Base-by-base conservation (phyloP, 805 yeast species). In the Saitoella complicata region DNA sequence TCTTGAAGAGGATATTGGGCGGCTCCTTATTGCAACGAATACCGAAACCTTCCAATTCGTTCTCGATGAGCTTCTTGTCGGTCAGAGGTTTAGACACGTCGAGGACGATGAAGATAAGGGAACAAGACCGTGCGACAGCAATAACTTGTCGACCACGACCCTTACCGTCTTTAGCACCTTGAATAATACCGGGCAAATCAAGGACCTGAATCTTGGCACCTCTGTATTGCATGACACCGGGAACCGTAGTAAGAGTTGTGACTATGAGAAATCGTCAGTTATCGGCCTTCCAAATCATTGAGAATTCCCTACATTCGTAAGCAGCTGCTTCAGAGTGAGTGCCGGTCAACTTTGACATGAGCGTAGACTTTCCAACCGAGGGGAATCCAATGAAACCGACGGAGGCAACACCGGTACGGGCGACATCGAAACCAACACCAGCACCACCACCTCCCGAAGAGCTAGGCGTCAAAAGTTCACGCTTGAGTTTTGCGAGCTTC, bases 321-420 rank as follows among this genome's bases (percentile, higher is more conserved):
- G 52, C 97, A 7, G 97, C 96, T n/a, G 80, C 95, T 63, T 88
- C 98, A 1, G 95, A 81, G 59, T 85, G 94, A 2, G 95, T 87
- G 51, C 98, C 97, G 0, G 98, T 91, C 42, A 91, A 67, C 61
- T 84, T 81, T 31, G 84, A 76, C 53, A 91, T 71, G 47, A 91
- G 65, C 1, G 99, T 91, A 38, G 64, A 54, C 45, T 68, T 67
- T 32, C 91, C 91, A 2, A 91, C 98, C 1, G 97, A 87, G 1
- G 99, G 99, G 60, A 91, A 91, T 3, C 99, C 99, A 39, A 91
- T 95, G 60, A 87, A 91, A 7, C 98, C 99, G 43, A 91, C 93
- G 6, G 94, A 76, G 3, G 95, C 96, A 9, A 84, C 95, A 65
- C 99, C 99, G 0, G 96, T 88, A 62, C 95, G 76, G n/a, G 95